Percentiles rank a stretch among this genome's conserved stretches.
Evolutionary conservation across 2,329 filamentous ascomycete genomes (phyloP).

Genomic region (Calonectria leucothoes): DNA sequence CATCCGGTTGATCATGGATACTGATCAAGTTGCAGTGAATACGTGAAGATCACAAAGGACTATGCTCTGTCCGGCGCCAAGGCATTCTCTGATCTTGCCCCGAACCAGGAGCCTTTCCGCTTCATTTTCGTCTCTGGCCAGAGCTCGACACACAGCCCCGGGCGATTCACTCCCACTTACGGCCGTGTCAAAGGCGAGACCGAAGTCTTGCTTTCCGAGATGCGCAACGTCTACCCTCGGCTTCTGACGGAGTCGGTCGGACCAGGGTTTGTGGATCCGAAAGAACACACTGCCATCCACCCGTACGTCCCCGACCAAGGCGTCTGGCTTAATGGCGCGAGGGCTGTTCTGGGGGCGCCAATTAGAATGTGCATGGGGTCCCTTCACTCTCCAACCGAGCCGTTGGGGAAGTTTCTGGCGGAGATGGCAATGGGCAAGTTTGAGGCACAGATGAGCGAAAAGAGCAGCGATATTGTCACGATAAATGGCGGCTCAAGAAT

Average conservation of each 20-base stretch:
- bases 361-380: constrained; percentile 8
- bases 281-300: constrained; percentile 27
- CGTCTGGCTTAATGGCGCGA: not conserved
- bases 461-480: constrained; percentile 13
- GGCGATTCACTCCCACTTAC: constrained; percentile 23
- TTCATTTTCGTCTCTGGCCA: constrained; percentile 32
- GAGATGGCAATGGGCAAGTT: constrained; percentile 31
- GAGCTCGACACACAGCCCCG: constrained; percentile 19
- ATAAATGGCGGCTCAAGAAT: constrained; percentile 25
- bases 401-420: constrained; percentile 25
- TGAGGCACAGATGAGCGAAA: constrained; percentile 13
- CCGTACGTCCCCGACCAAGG: constrained; percentile 23
- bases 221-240: constrained; percentile 15
- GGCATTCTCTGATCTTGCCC: constrained; percentile 23
- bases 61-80: constrained; percentile 27
- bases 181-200: constrained; percentile 31
- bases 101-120: constrained; percentile 25
- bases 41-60: constrained; percentile 30
- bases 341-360: not conserved
- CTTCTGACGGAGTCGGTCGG: constrained; percentile 24
- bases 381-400: constrained; percentile 28
- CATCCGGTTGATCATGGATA: not conserved
- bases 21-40: constrained; percentile 12
- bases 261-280: constrained; percentile 27
- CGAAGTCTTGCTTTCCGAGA: constrained; percentile 22